A percentile compares a stretch with the other conserved stretches of the same genome.
Conservation (phyloP, 2,329 filamentous ascomycete species). For the Pseudogymnoascus sp. region DNA sequence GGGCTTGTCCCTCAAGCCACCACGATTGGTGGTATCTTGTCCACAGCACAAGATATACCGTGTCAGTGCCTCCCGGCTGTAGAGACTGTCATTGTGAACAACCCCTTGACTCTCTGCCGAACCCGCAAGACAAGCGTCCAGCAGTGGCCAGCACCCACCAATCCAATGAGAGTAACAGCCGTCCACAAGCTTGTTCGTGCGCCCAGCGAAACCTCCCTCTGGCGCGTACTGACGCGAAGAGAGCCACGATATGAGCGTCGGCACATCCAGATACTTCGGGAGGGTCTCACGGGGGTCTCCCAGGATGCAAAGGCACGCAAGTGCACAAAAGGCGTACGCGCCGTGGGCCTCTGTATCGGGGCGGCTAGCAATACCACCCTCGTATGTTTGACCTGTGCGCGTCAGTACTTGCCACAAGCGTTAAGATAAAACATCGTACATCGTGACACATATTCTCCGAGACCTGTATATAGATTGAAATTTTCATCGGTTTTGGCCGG, state of each 20-base stretch:
- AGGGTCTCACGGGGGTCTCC: conserved; percentile 70
- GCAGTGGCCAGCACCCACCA: conserved; percentile 84
- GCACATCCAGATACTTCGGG: conserved; percentile 66
- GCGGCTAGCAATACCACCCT: conserved; percentile 83
- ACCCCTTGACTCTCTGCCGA: conserved; percentile 13
- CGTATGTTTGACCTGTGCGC: conserved; percentile 72
- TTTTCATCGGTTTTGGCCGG: conserved; percentile 57
- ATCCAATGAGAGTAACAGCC: conserved; percentile 99
- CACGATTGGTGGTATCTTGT: conserved; percentile 62
- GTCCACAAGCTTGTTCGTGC: conserved; percentile 96
- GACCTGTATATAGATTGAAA: conserved; percentile 59
- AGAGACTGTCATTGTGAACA: conserved; percentile 44
- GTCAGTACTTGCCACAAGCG: not conserved
- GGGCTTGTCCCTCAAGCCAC: conserved; percentile 89
- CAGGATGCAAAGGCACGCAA: conserved; percentile 81
- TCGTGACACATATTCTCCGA: conserved; percentile 71
- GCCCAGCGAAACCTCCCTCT: conserved; percentile 86
- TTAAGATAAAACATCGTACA: conserved; percentile 49
- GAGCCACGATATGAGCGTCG: conserved; percentile 75
- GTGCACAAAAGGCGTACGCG: conserved; percentile 89
- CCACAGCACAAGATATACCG: conserved; percentile 87
- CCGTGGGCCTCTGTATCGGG: conserved; percentile 90
- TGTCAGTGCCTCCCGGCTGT: conserved; percentile 75
- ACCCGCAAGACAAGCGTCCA: conserved; percentile 67
- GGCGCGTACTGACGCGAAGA: conserved; percentile 82